phyloP scores from a whole-genome alignment of 2,329 filamentous ascomycete species.

The Pseudogymnoascus sp. region DNA sequence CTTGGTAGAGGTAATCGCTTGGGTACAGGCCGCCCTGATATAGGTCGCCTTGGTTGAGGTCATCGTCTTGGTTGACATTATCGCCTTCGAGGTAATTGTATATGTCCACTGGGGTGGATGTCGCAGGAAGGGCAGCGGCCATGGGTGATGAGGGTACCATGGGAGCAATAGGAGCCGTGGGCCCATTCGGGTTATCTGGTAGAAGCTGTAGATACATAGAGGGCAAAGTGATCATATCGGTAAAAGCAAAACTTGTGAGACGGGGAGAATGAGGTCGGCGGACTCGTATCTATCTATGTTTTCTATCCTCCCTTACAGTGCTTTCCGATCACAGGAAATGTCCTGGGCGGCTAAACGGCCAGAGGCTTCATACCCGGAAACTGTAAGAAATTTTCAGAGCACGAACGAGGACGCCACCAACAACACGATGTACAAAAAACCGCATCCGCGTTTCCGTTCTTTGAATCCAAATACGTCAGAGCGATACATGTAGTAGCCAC shows the following conservation, averaged over 20 bases:
- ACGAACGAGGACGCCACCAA: background rate
- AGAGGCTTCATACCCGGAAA: no score
- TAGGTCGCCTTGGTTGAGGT: no score
- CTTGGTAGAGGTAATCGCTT: no score
- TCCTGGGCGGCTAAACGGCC: no score
- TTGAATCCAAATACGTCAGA: background rate
- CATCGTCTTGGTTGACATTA: no score
- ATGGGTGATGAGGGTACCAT: background rate
- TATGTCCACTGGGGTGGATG: background rate
- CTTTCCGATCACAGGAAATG: background rate
- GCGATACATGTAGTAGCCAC: background rate
- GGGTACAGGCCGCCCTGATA: no score
- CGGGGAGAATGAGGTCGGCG: background rate
- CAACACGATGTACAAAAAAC: background rate
- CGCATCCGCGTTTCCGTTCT: background rate
- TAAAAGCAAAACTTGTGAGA: background rate
- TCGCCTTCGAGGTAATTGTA: background rate
- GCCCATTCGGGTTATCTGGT: background rate
- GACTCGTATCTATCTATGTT: background rate
- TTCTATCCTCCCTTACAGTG: background rate
- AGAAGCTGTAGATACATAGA: background rate
- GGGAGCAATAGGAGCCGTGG: background rate
- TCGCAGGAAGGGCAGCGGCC: background rate
- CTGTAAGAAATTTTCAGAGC: no score
- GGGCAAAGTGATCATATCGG: background rate